A percentile compares a stretch with the other conserved stretches of the same genome.
phyloP scores from a whole-genome alignment of 202 grass and related monocot genomes.

The Schoenoplectus tabernaemontani region DNA sequence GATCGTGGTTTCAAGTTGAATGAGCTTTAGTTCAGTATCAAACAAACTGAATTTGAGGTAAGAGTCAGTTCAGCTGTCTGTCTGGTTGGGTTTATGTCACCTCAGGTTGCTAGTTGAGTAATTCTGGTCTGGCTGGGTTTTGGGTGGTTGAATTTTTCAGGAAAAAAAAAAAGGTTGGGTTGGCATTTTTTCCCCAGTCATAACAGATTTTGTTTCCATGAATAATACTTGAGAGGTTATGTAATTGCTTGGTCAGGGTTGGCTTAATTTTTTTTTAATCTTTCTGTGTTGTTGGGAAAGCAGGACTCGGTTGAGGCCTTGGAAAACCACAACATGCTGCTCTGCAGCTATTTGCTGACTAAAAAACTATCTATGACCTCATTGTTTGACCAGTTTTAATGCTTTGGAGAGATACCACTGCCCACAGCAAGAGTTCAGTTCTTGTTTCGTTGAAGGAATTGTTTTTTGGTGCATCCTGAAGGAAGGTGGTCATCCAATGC shows the following conservation, averaged over 20 bases:
- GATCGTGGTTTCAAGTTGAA: neutral
- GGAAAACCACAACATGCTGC: neutral
- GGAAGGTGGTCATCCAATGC: neutral
- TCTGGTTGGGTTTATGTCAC: neutral
- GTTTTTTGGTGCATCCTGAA: constrained; percentile 29
- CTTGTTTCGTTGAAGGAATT: constrained; percentile 68
- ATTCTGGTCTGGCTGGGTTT: neutral
- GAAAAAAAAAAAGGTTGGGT: neutral
- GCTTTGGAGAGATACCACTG: constrained; percentile 58
- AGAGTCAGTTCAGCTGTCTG: neutral
- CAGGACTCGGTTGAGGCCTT: neutral
- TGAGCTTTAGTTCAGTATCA: neutral
- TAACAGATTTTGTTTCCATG: neutral
- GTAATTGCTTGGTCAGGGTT: neutral
- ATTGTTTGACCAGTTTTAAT: constrained; percentile 43
- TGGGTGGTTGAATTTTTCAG: neutral
- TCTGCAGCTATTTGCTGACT: neutral
- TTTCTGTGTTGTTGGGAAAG: neutral
- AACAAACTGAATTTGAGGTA: neutral
- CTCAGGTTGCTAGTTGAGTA: too few relatives aligned
- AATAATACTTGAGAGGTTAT: neutral
- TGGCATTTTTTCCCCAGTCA: neutral
- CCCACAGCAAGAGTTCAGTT: constrained; percentile 59
- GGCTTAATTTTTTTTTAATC: neutral
- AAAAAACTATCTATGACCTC: neutral